Base-by-base conservation (phyloP, 2,329 filamentous ascomycete genomes). In the Alternaria novae-zelandiae region DNA sequence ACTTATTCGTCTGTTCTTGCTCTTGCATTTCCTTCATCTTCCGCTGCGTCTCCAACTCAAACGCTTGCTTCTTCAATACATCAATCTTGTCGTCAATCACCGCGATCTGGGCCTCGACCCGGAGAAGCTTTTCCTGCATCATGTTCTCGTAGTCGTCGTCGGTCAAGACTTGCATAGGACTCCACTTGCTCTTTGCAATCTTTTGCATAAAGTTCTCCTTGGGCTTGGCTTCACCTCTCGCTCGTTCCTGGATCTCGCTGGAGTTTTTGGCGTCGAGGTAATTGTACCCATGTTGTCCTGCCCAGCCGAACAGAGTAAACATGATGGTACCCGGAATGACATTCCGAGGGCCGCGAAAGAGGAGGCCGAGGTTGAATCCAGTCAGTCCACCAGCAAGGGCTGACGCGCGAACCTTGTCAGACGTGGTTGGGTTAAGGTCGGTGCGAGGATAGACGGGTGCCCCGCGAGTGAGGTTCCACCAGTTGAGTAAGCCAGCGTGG, bases 51-150 rank as follows among this genome's bases (percentile, higher is more conserved):
- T 76, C 68, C 43, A 59, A 36, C 47, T 74, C 72, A 9, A 54
- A 66, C 26, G 74, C 72, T 59, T 73, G 59, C 53, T 71, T 73
- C 54, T 67, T 75, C 23, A 89, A 74, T 43, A 80, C 83, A 51
- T 84, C 86, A 69, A 96, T 92, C 73, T 88, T 89, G 57, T 95
- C 92, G 72, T 96, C 91, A 36, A 95, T 84, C 6, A 96, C 78
- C 0, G 91, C 89, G 78, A 96, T 93, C 65, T 95, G 91, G 1
- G 88, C 91, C 68, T 96, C 90, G 4, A 95, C 81, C 65, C 84
- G 86, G 25, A 95, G 77, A 44, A 93, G 81, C 79, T 90, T 93
- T 76, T 94, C 91, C 28, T 85, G 83, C 72, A 96, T 83, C 81
- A 93, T 88, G 1, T 85, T 81, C 62, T 87, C 86, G 74, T 96